A percentile compares a stretch with the other conserved stretches of the same genome.
Conservation (phyloP, 805 yeast species). For the Clavispora santaluciae region DNA sequence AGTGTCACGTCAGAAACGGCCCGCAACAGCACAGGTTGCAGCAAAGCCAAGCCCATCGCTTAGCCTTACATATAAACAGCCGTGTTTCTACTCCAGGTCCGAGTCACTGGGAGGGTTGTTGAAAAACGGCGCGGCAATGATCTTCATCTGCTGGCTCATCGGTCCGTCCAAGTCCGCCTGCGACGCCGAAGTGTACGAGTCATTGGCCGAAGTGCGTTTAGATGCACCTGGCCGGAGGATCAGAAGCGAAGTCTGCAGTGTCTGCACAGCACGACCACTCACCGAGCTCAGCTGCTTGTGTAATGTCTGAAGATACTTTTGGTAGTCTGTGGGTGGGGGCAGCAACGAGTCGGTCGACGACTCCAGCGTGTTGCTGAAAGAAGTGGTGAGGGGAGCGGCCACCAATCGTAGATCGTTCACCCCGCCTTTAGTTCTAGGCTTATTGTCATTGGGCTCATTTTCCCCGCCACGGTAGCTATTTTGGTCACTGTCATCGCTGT, state of each 20-base stretch:
- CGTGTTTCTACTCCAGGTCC: constrained; percentile 21
- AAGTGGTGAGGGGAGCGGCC: constrained; percentile 4
- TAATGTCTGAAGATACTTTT: constrained; percentile 14
- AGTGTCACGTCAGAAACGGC: no score
- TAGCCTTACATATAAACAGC: no score
- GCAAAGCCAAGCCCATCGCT: no score
- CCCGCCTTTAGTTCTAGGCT: not conserved
- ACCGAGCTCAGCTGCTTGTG: constrained; percentile 10
- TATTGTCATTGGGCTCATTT: not conserved
- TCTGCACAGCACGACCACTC: constrained; percentile 13
- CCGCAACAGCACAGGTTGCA: no score
- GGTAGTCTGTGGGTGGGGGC: constrained; percentile 15
- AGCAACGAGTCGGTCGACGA: constrained; percentile 4
- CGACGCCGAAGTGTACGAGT: constrained; percentile 10
- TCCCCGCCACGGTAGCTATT: not conserved
- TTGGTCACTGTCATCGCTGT: not conserved
- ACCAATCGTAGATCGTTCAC: not conserved
- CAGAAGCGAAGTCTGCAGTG: constrained; percentile 12
- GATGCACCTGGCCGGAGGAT: constrained; percentile 5
- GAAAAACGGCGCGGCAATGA: constrained; percentile 36
- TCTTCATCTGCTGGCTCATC: constrained; percentile 17
- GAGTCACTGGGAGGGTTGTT: constrained; percentile 36
- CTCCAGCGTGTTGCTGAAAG: constrained; percentile 12
- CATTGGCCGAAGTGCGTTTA: constrained; percentile 1
- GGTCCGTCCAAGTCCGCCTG: constrained; percentile 8